Evolutionary conservation across 257 asterid species (phyloP), one percentile per base, ranked within the genome.

Genomic region (Solanum sejunctum): DNA sequence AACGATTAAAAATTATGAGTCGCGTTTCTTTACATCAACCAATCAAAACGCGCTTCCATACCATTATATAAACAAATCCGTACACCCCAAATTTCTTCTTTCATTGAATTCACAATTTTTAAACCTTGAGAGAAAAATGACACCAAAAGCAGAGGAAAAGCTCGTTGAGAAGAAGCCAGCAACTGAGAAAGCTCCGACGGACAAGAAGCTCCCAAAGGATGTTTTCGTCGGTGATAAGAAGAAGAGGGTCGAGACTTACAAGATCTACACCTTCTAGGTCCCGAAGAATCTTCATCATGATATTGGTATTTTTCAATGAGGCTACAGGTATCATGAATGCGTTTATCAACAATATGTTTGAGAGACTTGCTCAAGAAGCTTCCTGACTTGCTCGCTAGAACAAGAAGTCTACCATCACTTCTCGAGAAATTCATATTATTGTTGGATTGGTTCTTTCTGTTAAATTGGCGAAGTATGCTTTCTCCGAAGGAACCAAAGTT

Each of bases 111-210:
- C n/a, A 26, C 60, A 47, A n/a, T 49, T 23, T 23, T 64, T 36
- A 36, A 28, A 26, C 47, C 5, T 21, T 4, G 3, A 16, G 18
- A 11, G 1, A 66, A 10, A 70, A 79, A 86, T 86, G 88, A 84
- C 88, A n/a, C 88, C 88, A 17, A 86, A 86, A 70, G 86, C 75
- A 4, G 88, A 86, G 15, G 83, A 85, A 23, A 85, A 85, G 36
- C 87, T 72, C 15, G 87, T 81, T 0, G 84, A 79, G 79, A 85
- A 83, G 66, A 86, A 75, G 12, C 86, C 84, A 1, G 88, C 88
- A 23, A 20, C 84, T 17, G 88, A 86, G 73, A 86, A 86, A 66
- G 36, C 73, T 10, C 84, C 86, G 2, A 82, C 63, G 0, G 85
- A 81, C 3, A 83, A 83, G 69, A 67, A 83, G 69, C 85, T 83